A percentile compares a stretch with the other conserved stretches of the same genome.
phyloP scores from a whole-genome alignment of 2,329 filamentous ascomycete genomes.

The Orbilia ellipsospora region DNA sequence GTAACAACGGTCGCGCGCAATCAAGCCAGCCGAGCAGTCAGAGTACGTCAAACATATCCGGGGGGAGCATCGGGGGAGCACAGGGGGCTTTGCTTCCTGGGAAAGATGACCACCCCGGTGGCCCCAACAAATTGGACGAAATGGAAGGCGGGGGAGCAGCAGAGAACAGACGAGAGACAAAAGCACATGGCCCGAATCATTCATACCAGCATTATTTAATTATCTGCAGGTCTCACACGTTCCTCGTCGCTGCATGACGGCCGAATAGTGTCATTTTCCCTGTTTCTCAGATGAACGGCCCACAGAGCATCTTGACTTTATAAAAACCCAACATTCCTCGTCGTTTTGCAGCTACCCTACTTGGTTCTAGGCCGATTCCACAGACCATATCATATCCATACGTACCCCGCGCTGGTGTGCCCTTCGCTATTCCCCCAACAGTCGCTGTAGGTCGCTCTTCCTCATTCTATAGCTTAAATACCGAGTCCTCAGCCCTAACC shows the following conservation, averaged over 20 bases:
- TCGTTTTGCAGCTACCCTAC: slow-evolving; percentile 2
- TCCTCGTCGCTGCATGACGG: slow-evolving; percentile 47
- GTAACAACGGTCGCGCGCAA: no score
- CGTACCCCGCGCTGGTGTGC: slow-evolving; percentile 16
- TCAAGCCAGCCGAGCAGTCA: not conserved
- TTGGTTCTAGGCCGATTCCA: slow-evolving; percentile 23
- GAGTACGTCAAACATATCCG: not conserved
- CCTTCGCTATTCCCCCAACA: not conserved
- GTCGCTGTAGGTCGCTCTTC: no score
- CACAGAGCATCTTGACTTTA: not conserved
- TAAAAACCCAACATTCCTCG: slow-evolving; percentile 12
- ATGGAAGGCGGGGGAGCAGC: slow-evolving; percentile 3
- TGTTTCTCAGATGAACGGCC: slow-evolving; percentile 1
- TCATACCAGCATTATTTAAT: not conserved
- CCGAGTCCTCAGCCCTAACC: not conserved
- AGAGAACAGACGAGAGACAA: no score
- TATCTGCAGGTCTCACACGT: slow-evolving; percentile 29
- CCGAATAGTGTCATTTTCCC: slow-evolving; percentile 46
- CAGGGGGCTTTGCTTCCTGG: not conserved
- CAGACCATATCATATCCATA: not conserved
- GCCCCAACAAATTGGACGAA: slow-evolving; percentile 3
- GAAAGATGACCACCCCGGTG: not conserved
- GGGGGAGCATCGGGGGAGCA: not conserved
- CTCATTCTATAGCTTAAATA: not conserved
- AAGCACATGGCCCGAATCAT: slow-evolving; percentile 30